phyloP scores from a whole-genome alignment of 768 basidiomycete species.

The Kwoniella newhampshirensis region DNA sequence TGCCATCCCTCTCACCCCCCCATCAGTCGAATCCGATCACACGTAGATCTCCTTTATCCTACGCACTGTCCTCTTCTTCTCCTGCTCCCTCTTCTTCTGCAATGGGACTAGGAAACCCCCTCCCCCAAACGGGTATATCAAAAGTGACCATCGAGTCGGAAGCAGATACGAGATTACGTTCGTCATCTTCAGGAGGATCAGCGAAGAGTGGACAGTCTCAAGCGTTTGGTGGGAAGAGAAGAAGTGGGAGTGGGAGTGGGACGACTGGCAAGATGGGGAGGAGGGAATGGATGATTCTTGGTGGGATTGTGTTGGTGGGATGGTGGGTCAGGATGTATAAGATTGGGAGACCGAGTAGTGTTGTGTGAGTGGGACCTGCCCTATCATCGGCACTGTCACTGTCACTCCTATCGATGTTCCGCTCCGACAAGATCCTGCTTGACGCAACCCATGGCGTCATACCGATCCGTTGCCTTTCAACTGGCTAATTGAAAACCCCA shows the following conservation, averaged over 20 bases:
- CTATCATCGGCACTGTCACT: not conserved
- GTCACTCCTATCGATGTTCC: too few species aligned
- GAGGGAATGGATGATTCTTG: constrained; percentile 38
- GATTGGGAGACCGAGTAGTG: constrained; percentile 79
- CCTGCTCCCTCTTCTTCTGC: not conserved
- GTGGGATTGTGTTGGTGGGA: constrained; percentile 60
- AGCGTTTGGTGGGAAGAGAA: constrained; percentile 28
- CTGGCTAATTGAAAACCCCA: too few species aligned
- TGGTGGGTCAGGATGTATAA: constrained; percentile 79
- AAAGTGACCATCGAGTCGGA: constrained; percentile 26
- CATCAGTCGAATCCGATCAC: not conserved
- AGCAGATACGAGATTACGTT: constrained; percentile 33
- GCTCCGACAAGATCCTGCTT: too few species aligned
- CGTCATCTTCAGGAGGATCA: too few species aligned
- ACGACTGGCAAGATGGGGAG: constrained; percentile 27
- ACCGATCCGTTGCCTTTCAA: too few species aligned
- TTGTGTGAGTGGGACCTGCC: constrained; percentile 69
- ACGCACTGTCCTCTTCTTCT: not conserved
- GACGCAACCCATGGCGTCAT: too few species aligned
- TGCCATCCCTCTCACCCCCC: not conserved
- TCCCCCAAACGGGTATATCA: not conserved
- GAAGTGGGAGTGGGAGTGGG: constrained; percentile 10
- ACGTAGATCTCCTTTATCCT: not conserved
- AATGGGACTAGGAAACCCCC: too few species aligned
- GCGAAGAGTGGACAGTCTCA: not conserved